phyloP scores from a whole-genome alignment of 495 filamentous ascomycete species.

The Hypoxylon perforatum region DNA sequence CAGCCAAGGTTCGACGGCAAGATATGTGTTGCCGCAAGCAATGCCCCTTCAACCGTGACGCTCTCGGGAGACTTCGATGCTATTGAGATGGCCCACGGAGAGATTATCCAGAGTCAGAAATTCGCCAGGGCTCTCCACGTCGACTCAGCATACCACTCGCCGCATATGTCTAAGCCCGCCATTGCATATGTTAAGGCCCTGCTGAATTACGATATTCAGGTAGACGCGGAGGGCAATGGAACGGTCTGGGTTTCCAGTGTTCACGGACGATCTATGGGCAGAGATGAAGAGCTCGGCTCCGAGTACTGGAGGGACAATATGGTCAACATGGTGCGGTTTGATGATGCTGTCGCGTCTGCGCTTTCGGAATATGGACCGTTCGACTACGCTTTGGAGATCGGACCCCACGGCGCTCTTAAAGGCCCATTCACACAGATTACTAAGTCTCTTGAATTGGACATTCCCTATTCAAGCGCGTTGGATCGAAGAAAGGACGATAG shows the following conservation, averaged over 20 bases:
- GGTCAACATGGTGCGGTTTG: constrained; percentile 66
- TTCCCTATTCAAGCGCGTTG: constrained; percentile 53
- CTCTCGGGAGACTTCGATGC: constrained; percentile 55
- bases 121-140: constrained; percentile 59
- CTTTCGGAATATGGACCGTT: constrained; percentile 49
- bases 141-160: constrained; percentile 71
- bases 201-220: constrained; percentile 36
- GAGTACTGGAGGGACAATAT: constrained; percentile 71
- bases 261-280: constrained; percentile 35
- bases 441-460: constrained; percentile 35
- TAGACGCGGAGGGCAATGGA: constrained; percentile 32
- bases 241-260: constrained; percentile 55
- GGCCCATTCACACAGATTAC: constrained; percentile 58
- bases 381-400: constrained; percentile 64
- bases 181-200: constrained; percentile 54
- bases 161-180: constrained; percentile 63
- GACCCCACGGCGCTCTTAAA: constrained; percentile 66
- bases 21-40: constrained; percentile 56
- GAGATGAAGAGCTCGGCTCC: constrained; percentile 39
- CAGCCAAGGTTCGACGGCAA: constrained; percentile 38
- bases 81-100: constrained; percentile 48
- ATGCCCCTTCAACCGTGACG: constrained; percentile 51
- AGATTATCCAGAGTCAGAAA: constrained; percentile 45
- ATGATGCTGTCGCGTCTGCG: constrained; percentile 59
- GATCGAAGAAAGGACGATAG: constrained; percentile 48